These are phyloP conservation scores for Centella asiatica DNA, from an alignment of 129 eudicot species.

Conservation along the genomic window DNA sequence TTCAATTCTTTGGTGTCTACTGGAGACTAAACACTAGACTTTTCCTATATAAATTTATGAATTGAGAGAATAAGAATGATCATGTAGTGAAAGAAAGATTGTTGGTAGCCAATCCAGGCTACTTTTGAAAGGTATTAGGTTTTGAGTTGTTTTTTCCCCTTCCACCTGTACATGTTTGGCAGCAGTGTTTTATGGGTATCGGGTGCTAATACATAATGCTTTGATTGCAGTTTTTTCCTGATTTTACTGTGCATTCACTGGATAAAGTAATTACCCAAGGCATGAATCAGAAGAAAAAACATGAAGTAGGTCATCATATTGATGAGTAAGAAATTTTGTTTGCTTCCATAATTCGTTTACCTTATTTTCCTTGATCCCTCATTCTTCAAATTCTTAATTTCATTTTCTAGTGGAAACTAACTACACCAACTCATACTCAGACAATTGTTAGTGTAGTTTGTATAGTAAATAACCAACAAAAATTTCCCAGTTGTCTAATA, in stretches of 20 bases:
- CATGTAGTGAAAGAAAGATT: background rate
- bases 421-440: background rate
- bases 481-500: background rate
- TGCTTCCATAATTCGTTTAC: background rate
- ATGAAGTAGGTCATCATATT: conserved; percentile 53
- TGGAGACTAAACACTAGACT: too few relatives aligned
- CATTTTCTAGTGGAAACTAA: background rate
- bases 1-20: background rate
- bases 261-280: conserved; percentile 78
- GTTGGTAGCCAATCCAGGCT: background rate
- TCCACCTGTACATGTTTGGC: background rate
- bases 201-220: conserved; percentile 1
- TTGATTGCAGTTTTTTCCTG: conserved; percentile 58
- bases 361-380: background rate
- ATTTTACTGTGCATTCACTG: conserved; percentile 35
- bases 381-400: background rate
- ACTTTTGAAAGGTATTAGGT: background rate
- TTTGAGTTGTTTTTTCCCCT: too few relatives aligned
- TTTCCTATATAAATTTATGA: background rate
- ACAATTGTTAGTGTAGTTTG: background rate
- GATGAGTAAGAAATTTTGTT: background rate
- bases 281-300: conserved; percentile 84
- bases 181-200: background rate
- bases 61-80: background rate
- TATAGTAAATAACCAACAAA: background rate